Evolutionary conservation across 75 land plant genomes (phyloP).

Genomic region (Pinus taeda): DNA sequence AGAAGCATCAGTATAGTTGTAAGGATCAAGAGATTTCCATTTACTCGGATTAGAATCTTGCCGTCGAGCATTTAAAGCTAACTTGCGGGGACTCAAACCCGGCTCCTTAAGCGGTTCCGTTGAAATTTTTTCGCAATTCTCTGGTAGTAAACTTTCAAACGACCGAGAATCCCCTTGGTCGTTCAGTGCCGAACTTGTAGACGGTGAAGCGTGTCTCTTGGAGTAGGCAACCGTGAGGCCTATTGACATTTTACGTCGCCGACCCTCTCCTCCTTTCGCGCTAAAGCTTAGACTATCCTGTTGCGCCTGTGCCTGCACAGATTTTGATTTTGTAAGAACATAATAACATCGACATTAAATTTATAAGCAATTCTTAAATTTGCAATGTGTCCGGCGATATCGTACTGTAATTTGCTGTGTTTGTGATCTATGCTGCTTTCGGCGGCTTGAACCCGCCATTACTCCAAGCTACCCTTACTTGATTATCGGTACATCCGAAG

Average conservation of each 20-base stretch:
- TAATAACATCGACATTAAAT: too few species aligned
- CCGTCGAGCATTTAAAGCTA: not conserved
- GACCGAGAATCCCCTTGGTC: not conserved
- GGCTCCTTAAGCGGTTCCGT: not conserved
- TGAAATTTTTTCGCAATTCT: not conserved
- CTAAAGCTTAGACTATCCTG: conserved; percentile 3
- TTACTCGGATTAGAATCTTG: not conserved
- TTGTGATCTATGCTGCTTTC: too few species aligned
- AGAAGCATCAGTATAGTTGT: not conserved
- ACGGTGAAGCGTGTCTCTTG: not conserved
- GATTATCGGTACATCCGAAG: too few species aligned
- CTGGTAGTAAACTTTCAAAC: not conserved
- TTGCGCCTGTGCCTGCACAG: too few species aligned
- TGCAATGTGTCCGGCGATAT: too few species aligned
- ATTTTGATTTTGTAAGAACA: too few species aligned
- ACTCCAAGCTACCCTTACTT: too few species aligned
- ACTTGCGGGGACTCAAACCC: not conserved
- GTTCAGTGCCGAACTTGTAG: not conserved
- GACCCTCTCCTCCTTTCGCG: not conserved
- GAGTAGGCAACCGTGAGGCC: not conserved
- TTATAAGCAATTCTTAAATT: too few species aligned
- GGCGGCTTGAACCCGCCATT: too few species aligned
- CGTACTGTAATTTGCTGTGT: too few species aligned
- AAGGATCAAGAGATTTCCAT: not conserved
- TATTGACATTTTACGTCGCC: not conserved